Conservation (phyloP, 192 early-diverging fungal species). For the Entomortierella parvispora region DNA sequence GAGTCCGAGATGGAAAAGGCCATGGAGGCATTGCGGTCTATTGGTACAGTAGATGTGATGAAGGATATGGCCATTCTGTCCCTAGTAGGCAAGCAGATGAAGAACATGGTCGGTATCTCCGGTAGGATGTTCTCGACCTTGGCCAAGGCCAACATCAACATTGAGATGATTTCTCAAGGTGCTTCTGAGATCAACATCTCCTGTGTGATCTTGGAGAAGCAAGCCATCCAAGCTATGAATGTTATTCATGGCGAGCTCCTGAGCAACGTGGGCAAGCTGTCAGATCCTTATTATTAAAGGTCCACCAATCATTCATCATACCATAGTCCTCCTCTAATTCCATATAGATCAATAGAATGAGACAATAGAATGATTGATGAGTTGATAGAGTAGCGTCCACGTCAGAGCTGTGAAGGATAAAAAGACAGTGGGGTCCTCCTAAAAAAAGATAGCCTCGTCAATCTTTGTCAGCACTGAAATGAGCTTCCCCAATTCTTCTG, state of each 20-base stretch:
- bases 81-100: slow-evolving; percentile 96
- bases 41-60: slow-evolving; percentile 87
- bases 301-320: too few relatives aligned
- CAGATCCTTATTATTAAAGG: too few relatives aligned
- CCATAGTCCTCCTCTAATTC: too few relatives aligned
- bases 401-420: too few relatives aligned
- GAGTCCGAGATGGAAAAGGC: slow-evolving; percentile 83
- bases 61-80: slow-evolving; percentile 95
- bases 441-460: too few relatives aligned
- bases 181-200: slow-evolving; percentile 99
- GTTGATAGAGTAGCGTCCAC: too few relatives aligned
- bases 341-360: too few relatives aligned
- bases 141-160: slow-evolving; percentile 89
- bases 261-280: slow-evolving; percentile 40
- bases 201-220: slow-evolving; percentile 88
- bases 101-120: slow-evolving; percentile 96
- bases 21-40: slow-evolving; percentile 78
- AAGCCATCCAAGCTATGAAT: slow-evolving; percentile 77
- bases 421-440: too few relatives aligned
- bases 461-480: too few relatives aligned
- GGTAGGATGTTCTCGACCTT: slow-evolving; percentile 94
- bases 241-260: slow-evolving; percentile 90
- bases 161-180: slow-evolving; percentile 99
- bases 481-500: neutral
- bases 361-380: too few relatives aligned